Evolutionary conservation across 257 asterid genomes (phyloP), one percentile per base, ranked within the genome.

Genomic region (Nicotiana obtusifolia): DNA sequence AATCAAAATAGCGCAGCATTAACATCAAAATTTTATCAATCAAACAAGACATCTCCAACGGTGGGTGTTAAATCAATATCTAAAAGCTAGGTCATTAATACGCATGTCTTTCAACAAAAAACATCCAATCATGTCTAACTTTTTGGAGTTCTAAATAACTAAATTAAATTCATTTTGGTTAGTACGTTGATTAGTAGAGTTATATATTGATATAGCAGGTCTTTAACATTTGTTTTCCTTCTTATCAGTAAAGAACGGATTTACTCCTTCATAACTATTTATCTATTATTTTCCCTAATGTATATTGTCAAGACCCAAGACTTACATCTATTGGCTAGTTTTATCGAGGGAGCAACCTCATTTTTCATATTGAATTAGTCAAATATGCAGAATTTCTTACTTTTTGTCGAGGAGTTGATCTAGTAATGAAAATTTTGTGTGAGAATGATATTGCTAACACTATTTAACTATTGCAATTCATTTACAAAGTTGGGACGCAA

Each of bases 61-160:
- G 97, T 89, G 93, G 97, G 89, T 93, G 93, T 64, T 79, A 92
- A 87, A 92, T 93, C 95, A 82, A 83, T 90, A 76, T 93, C 95
- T 81, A 88, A 78, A 66, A 66, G 78, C 65, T 77, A 54, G 37
- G 44, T 83, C 62, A 19, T 31, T 16, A 17, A 41, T 62, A 28
- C 30, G 71, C 71, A 26, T 41, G 76, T 24, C 67, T 26, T 20
- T 35, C 52, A 59, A 20, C 61, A 20, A 13, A 59, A 7, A 77
- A 57, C 47, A 28, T n/a, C 76, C 53, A 33, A 62, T 78, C 57
- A 35, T 78, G 81, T 60, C 26, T 59, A 59, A 35, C 81, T 78
- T 59, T 78, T 60, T 78, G 82, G 24, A 4, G 35, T 59, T 61
- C 6, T 60, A 78, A 13, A 78, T 31, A 78, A 78, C 71, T 78